Conservation (phyloP, 345 rosid genomes). For the Durio zibethinus region DNA sequence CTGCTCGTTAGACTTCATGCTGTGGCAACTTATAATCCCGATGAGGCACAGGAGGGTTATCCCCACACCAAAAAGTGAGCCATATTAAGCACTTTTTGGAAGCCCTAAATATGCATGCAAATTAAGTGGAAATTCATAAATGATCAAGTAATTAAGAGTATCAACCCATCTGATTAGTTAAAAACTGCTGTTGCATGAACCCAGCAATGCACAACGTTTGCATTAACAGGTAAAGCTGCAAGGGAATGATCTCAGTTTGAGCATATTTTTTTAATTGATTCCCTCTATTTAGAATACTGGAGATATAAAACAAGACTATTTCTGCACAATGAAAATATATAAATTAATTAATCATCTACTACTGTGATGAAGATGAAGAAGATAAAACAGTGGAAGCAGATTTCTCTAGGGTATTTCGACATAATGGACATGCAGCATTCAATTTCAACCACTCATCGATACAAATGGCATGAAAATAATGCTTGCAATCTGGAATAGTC, state of each 20-base stretch:
- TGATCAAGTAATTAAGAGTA: too few relatives aligned
- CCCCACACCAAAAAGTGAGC: not conserved
- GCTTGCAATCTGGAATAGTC: constrained; percentile 17
- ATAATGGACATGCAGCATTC: constrained; percentile 15
- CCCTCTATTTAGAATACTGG: not conserved
- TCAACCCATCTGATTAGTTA: too few relatives aligned
- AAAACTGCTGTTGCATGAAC: too few relatives aligned
- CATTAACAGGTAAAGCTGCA: too few relatives aligned
- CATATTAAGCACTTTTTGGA: not conserved
- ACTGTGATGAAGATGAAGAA: not conserved
- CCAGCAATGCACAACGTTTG: too few relatives aligned
- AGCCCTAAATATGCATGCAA: not conserved
- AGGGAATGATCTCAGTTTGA: not conserved
- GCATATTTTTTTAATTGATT: too few relatives aligned
- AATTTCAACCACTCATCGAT: constrained; percentile 16
- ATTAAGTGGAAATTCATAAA: not conserved
- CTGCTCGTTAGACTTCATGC: not conserved
- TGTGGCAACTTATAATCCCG: not conserved
- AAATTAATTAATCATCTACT: not conserved
- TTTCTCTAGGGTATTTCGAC: not conserved
- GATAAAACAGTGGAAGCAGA: not conserved
- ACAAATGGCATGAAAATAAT: constrained; percentile 17
- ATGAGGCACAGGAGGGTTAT: not conserved
- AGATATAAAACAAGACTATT: not conserved
- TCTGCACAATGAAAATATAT: not conserved